These are phyloP conservation scores for Marsdenia floribunda DNA, from an alignment of 257 asterid genomes.

Conservation along the genomic window DNA sequence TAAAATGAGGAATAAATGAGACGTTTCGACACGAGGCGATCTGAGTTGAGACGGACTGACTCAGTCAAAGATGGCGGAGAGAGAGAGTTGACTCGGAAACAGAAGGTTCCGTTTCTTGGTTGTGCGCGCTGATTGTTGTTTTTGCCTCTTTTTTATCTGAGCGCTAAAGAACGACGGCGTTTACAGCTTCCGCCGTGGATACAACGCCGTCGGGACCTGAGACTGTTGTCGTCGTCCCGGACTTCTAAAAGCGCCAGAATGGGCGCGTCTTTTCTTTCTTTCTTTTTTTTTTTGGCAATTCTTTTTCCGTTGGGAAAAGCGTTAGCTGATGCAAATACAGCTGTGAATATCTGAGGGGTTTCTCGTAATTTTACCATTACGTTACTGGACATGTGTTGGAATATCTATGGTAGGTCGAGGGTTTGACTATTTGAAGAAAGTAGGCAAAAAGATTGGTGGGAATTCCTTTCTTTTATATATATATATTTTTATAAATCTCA, in stretches of 20 bases:
- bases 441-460: neutral
- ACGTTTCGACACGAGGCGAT: conserved; percentile 11
- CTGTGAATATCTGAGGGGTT: conserved; percentile 12
- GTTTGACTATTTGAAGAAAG: neutral
- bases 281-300: neutral
- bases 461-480: too few species aligned
- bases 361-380: neutral
- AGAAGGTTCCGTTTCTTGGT: conserved; percentile 20
- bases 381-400: neutral
- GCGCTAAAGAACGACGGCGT: conserved; percentile 16
- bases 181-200: neutral
- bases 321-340: conserved; percentile 13
- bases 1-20: conserved; percentile 11
- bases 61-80: conserved; percentile 42
- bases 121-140: conserved; percentile 3
- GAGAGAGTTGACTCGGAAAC: conserved; percentile 25
- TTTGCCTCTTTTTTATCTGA: too few species aligned
- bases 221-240: conserved; percentile 21
- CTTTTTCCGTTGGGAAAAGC: conserved; percentile 15
- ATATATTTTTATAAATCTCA: too few species aligned
- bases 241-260: neutral
- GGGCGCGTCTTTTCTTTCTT: neutral
- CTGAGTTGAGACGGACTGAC: conserved; percentile 28
- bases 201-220: neutral
- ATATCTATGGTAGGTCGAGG: neutral